Evolutionary conservation across 495 filamentous ascomycete genomes (phyloP), one percentile per base, ranked within the genome.

Genomic region (Jackrogersella multiformis): DNA sequence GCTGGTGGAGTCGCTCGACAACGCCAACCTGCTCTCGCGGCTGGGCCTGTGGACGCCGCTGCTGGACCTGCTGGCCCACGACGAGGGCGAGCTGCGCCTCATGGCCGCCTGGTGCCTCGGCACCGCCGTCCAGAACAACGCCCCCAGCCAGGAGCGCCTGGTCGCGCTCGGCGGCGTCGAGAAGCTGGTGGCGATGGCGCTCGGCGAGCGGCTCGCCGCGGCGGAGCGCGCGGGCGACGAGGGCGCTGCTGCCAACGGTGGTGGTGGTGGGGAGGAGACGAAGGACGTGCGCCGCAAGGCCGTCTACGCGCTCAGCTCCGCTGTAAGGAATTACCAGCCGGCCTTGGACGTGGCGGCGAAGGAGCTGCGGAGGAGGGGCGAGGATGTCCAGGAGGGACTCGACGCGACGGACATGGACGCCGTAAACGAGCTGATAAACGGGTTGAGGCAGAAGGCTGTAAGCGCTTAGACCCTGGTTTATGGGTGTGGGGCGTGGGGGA

Each of bases 121-220:
- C 24, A 97, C 93, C 4, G 94, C 96, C 2, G 96, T 98, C 56
- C 93, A 98, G 83, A 99, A 99, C 75, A 98, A 99, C 73, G 81
- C 82, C 26, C 90, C 89, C 74, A 85, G 84, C 15, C 95, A 99
- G 76, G 90, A 93, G 78, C 86, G 85, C 66, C 77, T 96, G 34
- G 74, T 96, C 20, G 87, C 86, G 4, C 73, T 91, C 44, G 91
- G 90, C 18, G 92, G 86, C 6, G 80, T 97, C 10, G 83, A 88
- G 46, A 85, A 74, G 36, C 82, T 98, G 15, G 87, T 92, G 5
- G 77, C 81, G 9, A 73, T 97, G 45, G 86, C 90, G 13, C 67
- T 75, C 9, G 73, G 73, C 80, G 84, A 62, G 61, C 56, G 73
- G 18, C 18, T 75, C 16, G 44, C 70, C 13, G 46, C 34, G 59